Evolutionary conservation across 805 yeast genomes (phyloP), one percentile per base, ranked within the genome.

Genomic region (Limtongozyma cylindracea): DNA sequence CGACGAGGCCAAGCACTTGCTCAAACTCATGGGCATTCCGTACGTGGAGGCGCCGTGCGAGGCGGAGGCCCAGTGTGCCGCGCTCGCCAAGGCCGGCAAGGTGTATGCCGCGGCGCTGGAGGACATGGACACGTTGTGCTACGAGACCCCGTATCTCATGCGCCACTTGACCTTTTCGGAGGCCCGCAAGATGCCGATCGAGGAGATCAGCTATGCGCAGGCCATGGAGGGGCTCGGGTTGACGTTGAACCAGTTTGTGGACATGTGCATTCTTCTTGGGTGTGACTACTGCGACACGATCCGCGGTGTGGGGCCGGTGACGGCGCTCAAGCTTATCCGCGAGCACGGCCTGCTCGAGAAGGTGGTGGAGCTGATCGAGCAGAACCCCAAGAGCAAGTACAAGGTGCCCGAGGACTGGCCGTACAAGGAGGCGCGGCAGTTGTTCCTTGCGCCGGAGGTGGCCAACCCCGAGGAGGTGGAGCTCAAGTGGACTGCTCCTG

Each of bases 11-110:
- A 77, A 78, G 43, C 54, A 61, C 29, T 47, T 88, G 24, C 52
- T 88, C 25, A 61, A 53, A 22, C 47, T 84, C 17, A 88, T 88
- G 99, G 99, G 99, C 0, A 73, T 88, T 22, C 99, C 99, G 2
- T 76, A 53, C 33, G 72, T 88, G 4, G 67, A 65, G 24, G 96
- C 98, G 0, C 98, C 99, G 2, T 71, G 94, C 40, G 99, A 88
- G 45, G 99, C 99, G 2, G 99, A 88, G 42, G 93, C 98, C 0
- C 96, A 88, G 37, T 88, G 98, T 52, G 96, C 98, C 0, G 88
- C 67, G 29, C 47, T 88, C 21, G 95, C 95, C 3, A 61, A 66
- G 26, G 61, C 65, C 8, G 95, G 93, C 2, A 80, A 78, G 38
- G 96, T 84, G 0, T 88, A 69, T 39, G 98, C 92, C 6, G 93